A percentile compares a stretch with the other conserved stretches of the same genome.
Evolutionary conservation across 495 filamentous ascomycete genomes (phyloP).

Genomic region (Neurospora discreta): DNA sequence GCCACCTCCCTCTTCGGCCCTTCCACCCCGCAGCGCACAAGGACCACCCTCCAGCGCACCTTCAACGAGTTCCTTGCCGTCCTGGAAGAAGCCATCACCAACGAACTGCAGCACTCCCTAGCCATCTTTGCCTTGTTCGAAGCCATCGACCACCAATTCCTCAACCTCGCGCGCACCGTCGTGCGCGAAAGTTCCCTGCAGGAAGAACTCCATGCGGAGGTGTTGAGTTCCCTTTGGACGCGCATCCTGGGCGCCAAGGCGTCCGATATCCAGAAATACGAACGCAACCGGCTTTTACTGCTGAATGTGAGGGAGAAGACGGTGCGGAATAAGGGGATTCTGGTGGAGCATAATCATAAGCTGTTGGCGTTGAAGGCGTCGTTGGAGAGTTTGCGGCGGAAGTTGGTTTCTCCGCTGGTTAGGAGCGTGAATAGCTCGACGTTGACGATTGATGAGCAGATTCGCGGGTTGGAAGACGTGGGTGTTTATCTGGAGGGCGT

Average conservation of each 20-base stretch:
- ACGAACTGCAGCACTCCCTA: conserved; percentile 64
- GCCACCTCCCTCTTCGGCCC: conserved; percentile 66
- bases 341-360: conserved; percentile 73
- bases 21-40: conserved; percentile 67
- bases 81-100: conserved; percentile 78
- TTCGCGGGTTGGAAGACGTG: conserved; percentile 66
- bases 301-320: conserved; percentile 68
- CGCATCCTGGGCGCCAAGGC: conserved; percentile 66
- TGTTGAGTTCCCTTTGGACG: conserved; percentile 77
- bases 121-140: conserved; percentile 76
- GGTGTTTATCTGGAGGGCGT: conserved; percentile 62
- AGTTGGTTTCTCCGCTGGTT: conserved; percentile 72
- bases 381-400: conserved; percentile 63
- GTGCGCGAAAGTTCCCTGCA: conserved; percentile 70
- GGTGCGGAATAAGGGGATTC: conserved; percentile 70
- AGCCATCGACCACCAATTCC: conserved; percentile 75
- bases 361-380: conserved; percentile 69
- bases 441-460: conserved; percentile 71
- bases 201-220: conserved; percentile 64
- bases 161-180: conserved; percentile 77
- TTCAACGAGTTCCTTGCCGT: conserved; percentile 82
- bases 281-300: conserved; percentile 70
- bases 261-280: conserved; percentile 66
- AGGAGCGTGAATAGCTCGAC: conserved; percentile 54
- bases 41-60: conserved; percentile 65